Evolutionary conservation across 2,329 filamentous ascomycete genomes (phyloP).

Genomic region (Colletotrichum brevisporum): DNA sequence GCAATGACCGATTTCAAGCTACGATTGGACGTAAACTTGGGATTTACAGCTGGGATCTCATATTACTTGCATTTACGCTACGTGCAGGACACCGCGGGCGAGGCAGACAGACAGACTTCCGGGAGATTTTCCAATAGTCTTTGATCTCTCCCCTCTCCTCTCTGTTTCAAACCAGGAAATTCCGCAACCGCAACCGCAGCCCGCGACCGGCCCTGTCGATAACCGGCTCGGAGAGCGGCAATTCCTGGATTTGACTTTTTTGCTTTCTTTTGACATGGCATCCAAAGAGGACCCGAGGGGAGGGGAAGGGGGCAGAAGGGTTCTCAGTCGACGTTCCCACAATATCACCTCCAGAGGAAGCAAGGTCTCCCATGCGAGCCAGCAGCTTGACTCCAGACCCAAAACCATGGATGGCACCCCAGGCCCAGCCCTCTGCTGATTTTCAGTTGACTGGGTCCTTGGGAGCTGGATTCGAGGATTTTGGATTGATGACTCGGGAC

Average conservation of each 20-base stretch:
- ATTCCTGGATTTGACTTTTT: neutral
- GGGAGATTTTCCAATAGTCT: conserved; percentile 6
- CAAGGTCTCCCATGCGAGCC: conserved; percentile 20
- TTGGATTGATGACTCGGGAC: no score
- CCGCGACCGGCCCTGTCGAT: conserved; percentile 4
- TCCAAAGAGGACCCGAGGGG: no score
- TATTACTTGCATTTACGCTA: neutral
- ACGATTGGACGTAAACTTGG: neutral
- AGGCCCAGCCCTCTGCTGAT: neutral
- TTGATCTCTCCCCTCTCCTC: no score
- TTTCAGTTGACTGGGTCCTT: no score
- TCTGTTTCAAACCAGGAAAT: neutral
- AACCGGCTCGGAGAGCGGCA: conserved; percentile 17
- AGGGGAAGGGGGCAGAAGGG: neutral
- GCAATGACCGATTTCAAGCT: no score
- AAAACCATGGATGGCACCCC: conserved; percentile 5
- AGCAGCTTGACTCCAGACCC: neutral
- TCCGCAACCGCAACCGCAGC: neutral
- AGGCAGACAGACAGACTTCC: conserved; percentile 17
- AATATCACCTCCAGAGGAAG: no score
- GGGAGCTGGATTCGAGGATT: no score
- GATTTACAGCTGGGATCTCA: conserved; percentile 6
- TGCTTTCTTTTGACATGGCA: no score
- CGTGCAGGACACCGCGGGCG: neutral
- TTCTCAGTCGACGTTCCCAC: neutral